Conservation (phyloP, 2,329 filamentous ascomycete genomes). For the Purpureocillium lavendulum region DNA sequence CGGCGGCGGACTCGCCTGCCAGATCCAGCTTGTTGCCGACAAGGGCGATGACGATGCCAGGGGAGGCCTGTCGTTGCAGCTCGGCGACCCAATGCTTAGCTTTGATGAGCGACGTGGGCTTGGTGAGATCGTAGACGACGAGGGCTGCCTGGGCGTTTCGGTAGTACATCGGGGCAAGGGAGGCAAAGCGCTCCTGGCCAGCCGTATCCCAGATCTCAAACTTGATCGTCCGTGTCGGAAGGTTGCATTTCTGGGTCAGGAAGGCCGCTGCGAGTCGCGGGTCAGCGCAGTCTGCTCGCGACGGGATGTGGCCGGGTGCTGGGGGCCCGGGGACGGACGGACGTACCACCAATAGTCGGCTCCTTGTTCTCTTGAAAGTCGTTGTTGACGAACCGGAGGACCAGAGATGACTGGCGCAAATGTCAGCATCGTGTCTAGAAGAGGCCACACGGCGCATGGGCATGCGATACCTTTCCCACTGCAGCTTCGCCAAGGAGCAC, state of each 20-base stretch:
- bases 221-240: conserved; percentile 85
- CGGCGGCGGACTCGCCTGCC: conserved; percentile 48
- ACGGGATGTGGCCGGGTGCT: conserved; percentile 1
- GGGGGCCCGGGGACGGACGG: conserved; percentile 3
- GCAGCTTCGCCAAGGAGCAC: conserved; percentile 95
- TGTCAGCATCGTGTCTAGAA: conserved; percentile 11
- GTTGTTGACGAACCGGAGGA: conserved; percentile 98
- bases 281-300: neutral
- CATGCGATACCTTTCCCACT: conserved; percentile 76
- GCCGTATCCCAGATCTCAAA: conserved; percentile 98
- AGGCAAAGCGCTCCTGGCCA: conserved; percentile 94
- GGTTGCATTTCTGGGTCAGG: conserved; percentile 96
- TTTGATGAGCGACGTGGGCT: conserved; percentile 89
- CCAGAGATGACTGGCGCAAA: conserved; percentile 72
- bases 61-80: conserved; percentile 89
- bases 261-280: conserved; percentile 65
- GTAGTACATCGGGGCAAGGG: conserved; percentile 98
- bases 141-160: conserved; percentile 96
- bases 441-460: conserved; percentile 5
- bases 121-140: conserved; percentile 97
- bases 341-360: conserved; percentile 90
- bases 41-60: conserved; percentile 92
- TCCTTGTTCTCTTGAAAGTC: conserved; percentile 99
- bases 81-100: conserved; percentile 99
- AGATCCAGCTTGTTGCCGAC: conserved; percentile 97